Percentiles rank a stretch among this genome's conserved stretches.
Evolutionary conservation across 2,329 filamentous ascomycete genomes (phyloP).

Genomic region (Penicillium sp.): DNA sequence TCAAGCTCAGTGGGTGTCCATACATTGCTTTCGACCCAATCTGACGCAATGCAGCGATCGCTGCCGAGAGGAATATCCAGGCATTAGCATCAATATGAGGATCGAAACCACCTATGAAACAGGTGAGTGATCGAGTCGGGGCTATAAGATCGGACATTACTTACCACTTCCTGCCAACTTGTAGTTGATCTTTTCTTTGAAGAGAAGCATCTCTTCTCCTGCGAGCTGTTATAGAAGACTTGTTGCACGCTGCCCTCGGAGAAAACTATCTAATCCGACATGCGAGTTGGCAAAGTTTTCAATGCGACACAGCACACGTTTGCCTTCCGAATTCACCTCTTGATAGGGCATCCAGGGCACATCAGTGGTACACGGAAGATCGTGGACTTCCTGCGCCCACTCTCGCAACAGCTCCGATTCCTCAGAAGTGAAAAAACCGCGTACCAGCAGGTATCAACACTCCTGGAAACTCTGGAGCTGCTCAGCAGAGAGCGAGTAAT

Average conservation of each 20-base stretch:
- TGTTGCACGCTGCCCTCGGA: too few species aligned
- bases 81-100: constrained; percentile 46
- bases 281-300: too few species aligned
- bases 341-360: too few species aligned
- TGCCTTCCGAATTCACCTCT: too few species aligned
- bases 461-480: too few species aligned
- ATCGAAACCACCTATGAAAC: constrained; percentile 35
- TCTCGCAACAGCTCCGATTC: too few species aligned
- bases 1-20: constrained; percentile 22
- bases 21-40: constrained; percentile 37
- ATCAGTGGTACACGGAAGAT: too few species aligned
- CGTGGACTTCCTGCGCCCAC: too few species aligned
- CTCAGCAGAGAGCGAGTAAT: background rate
- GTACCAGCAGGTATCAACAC: too few species aligned
- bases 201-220: constrained; percentile 42
- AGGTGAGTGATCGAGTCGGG: background rate
- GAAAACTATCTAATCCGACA: too few species aligned
- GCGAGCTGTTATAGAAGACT: constrained; percentile 29
- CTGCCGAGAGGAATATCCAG: constrained; percentile 37
- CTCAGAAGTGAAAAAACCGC: too few species aligned
- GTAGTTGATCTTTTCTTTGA: constrained; percentile 50
- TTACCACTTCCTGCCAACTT: constrained; percentile 43
- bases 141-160: background rate
- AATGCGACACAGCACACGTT: too few species aligned
- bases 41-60: constrained; percentile 38